Conservation (phyloP, 345 rosid genomes). For the Eucalyptus marginata region DNA sequence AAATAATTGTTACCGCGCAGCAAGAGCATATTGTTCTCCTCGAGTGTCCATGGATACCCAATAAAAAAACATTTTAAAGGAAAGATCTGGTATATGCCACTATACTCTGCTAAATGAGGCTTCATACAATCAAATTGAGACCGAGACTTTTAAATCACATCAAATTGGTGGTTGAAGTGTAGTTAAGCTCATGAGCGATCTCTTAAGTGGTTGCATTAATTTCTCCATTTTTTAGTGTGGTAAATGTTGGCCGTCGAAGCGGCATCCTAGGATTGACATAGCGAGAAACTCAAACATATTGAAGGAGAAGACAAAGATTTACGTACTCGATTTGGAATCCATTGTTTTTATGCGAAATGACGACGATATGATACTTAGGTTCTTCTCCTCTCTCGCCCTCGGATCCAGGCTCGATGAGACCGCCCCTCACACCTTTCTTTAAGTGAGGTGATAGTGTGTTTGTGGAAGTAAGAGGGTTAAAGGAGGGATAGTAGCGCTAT, state of each 20-base stretch:
- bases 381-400: no score
- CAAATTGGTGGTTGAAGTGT: neutral
- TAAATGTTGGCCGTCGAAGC: rapidly evolving
- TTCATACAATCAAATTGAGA: no score
- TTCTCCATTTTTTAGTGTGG: neutral
- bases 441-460: no score
- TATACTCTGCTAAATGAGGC: neutral
- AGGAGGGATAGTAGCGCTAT: no score
- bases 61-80: neutral
- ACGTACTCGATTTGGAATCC: rapidly evolving
- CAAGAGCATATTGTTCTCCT: neutral
- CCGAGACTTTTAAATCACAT: no score
- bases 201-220: neutral
- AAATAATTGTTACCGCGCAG: no score
- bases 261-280: no score
- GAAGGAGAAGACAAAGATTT: no score
- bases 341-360: rapidly evolving
- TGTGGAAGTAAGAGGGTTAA: no score
- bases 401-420: rapidly evolving
- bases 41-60: neutral
- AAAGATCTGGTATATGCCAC: neutral
- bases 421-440: rapidly evolving
- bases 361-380: rapidly evolving
- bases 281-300: no score
- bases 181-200: neutral